Evolutionary conservation across 306 rosid species (phyloP), one percentile per base, ranked within the genome.

Genomic region (Medicago arabica): DNA sequence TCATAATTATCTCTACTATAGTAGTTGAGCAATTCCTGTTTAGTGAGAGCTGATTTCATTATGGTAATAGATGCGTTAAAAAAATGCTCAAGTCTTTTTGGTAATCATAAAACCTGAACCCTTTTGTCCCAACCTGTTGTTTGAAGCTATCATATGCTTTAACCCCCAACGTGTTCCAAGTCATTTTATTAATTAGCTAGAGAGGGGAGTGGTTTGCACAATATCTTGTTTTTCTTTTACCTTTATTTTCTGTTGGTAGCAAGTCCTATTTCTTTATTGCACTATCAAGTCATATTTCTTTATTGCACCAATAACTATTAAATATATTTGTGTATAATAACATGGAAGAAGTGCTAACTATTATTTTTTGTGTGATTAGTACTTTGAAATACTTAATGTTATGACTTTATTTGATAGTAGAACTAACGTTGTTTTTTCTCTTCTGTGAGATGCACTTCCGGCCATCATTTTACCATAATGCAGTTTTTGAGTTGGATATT

Each of bases 361-460:
- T n/a, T 60, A 4, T 31, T 68, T 54, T 44, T 60, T 71, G 43
- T 28, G 11, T 25, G 25, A 19, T 3, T 9, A 34, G 44, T 50
- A 16, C 39, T 75, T 61, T 71, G 17, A 54, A 54, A 43, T 8
- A 16, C 36, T 57, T 17, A 31, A 23, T 43, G 19, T 10, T 19
- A 19, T 58, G 40, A 17, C 13, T 36, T 68, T 67, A 40, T 28
- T 77, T 87, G 86, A 81, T 84, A 70, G 75, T 78, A 82, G 83
- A 89, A 74, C 93, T 95, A 92, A 95, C 96, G 81, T 87, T 90
- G 87, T 75, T 90, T 89, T 95, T 92, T 92, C 97, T 95, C 97
- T 95, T 90, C 80, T 95, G 87, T 90, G 98, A 95, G 98, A 95
- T 95, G 98, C 75, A 90, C 95, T 92, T 95, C 91, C 86, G 85